phyloP scores from a whole-genome alignment of 345 rosid species.

The Acer yangbiense region DNA sequence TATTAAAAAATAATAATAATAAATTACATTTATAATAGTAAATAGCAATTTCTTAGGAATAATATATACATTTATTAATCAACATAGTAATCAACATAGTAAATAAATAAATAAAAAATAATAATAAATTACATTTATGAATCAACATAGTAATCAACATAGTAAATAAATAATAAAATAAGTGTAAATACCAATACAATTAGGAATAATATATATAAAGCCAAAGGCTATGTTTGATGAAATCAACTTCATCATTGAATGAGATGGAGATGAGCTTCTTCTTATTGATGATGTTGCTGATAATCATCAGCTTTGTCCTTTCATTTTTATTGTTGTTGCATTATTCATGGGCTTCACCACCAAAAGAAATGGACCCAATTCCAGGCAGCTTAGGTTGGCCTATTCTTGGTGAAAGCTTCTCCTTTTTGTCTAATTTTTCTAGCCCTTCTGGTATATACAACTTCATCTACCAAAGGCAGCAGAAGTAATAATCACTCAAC shows the following conservation, averaged over 20 bases:
- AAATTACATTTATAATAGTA: background rate
- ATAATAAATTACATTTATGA: too few species aligned
- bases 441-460: conserved; percentile 59
- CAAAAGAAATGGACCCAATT: conserved; percentile 55
- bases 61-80: too few species aligned
- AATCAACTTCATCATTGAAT: background rate
- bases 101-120: too few species aligned
- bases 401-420: conserved; percentile 56
- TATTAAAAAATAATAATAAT: background rate
- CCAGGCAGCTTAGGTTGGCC: conserved; percentile 74
- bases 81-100: too few species aligned
- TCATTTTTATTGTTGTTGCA: conserved; percentile 30
- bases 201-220: background rate
- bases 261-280: conserved; percentile 48
- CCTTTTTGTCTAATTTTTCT: conserved; percentile 55
- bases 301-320: conserved; percentile 26
- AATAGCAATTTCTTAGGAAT: too few species aligned
- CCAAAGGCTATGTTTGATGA: background rate
- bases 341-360: conserved; percentile 44
- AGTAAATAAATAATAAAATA: too few species aligned
- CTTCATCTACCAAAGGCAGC: conserved; percentile 61
- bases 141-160: too few species aligned
- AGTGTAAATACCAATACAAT: background rate
- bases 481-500: conserved; percentile 33
- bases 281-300: conserved; percentile 23